Evolutionary conservation across 176 grass and related monocot genomes (phyloP).

Genomic region (Hordeum marinum): DNA sequence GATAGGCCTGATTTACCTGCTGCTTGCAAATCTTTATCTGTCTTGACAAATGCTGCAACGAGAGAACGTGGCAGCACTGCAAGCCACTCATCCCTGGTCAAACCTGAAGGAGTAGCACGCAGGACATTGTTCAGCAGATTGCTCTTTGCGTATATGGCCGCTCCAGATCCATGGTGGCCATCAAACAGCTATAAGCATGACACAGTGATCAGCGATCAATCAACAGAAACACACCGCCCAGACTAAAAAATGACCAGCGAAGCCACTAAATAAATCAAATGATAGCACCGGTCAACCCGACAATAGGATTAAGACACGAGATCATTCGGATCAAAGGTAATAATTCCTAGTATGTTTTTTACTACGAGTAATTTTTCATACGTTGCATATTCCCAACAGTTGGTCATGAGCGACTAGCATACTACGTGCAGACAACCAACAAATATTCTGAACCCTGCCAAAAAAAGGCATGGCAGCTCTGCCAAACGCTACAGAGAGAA

Average conservation of each 20-base stretch:
- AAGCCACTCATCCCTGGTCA: slow-evolving; percentile 87
- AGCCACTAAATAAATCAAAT: background rate
- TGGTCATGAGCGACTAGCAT: background rate
- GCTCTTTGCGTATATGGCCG: slow-evolving; percentile 78
- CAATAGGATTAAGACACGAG: background rate
- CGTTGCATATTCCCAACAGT: background rate
- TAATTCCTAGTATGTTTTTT: too few relatives aligned
- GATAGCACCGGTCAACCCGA: background rate
- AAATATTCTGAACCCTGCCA: background rate
- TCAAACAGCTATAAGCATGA: slow-evolving; percentile 75
- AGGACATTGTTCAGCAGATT: slow-evolving; percentile 85
- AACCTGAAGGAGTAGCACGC: slow-evolving; percentile 63
- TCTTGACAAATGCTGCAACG: slow-evolving; percentile 92
- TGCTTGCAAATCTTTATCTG: slow-evolving; percentile 84
- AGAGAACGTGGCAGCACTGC: slow-evolving; percentile 82
- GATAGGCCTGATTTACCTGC: slow-evolving; percentile 21
- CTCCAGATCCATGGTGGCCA: slow-evolving; percentile 86
- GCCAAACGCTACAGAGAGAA: background rate
- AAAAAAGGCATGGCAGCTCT: background rate
- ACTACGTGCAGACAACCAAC: background rate
- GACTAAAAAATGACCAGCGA: background rate
- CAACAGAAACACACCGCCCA: background rate
- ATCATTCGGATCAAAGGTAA: background rate
- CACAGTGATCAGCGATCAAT: slow-evolving; percentile 1
- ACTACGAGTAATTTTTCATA: background rate